A percentile compares a stretch with the other conserved stretches of the same genome.
These are phyloP conservation scores for Microdochium paspali DNA, from an alignment of 2,329 filamentous ascomycete genomes.

Conservation along the genomic window DNA sequence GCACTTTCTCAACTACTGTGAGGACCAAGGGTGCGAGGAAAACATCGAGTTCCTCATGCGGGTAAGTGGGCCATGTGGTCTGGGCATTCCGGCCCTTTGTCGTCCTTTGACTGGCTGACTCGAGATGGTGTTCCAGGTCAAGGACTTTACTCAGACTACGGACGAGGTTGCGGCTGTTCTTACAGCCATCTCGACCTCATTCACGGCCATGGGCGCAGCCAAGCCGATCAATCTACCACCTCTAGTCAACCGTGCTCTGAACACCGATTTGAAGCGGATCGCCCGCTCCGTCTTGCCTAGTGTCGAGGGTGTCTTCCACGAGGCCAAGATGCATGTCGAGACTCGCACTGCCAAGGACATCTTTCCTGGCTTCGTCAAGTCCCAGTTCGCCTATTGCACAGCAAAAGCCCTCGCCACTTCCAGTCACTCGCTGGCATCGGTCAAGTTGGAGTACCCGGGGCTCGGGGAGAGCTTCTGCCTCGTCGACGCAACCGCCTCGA, in stretches of 20 bases:
- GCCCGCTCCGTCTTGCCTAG: conserved; percentile 33
- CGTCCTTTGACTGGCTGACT: background rate
- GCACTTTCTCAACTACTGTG: conserved; percentile 39
- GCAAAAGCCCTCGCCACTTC: conserved; percentile 22
- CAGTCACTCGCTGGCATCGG: conserved; percentile 15
- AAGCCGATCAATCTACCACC: conserved; percentile 31
- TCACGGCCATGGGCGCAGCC: conserved; percentile 23
- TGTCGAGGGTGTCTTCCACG: conserved; percentile 32
- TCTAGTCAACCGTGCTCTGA: conserved; percentile 28
- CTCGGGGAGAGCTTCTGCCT: conserved; percentile 50
- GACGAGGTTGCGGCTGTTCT: conserved; percentile 34
- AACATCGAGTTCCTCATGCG: conserved; percentile 41
- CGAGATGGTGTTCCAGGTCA: conserved; percentile 16
- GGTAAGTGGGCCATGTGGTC: conserved; percentile 21
- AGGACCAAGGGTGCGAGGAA: conserved; percentile 32
- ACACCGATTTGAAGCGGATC: conserved; percentile 35
- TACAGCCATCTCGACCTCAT: conserved; percentile 32
- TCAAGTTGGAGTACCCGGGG: conserved; percentile 34
- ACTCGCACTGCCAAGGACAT: conserved; percentile 31
- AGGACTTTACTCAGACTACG: conserved; percentile 33
- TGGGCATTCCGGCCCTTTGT: no score
- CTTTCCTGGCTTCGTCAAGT: conserved; percentile 42
- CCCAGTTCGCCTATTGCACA: conserved; percentile 37
- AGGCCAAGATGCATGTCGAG: conserved; percentile 33
- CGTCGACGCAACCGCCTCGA: conserved; percentile 37